Conservation (phyloP, 768 basidiomycete species). For the Serendipita sp. region DNA sequence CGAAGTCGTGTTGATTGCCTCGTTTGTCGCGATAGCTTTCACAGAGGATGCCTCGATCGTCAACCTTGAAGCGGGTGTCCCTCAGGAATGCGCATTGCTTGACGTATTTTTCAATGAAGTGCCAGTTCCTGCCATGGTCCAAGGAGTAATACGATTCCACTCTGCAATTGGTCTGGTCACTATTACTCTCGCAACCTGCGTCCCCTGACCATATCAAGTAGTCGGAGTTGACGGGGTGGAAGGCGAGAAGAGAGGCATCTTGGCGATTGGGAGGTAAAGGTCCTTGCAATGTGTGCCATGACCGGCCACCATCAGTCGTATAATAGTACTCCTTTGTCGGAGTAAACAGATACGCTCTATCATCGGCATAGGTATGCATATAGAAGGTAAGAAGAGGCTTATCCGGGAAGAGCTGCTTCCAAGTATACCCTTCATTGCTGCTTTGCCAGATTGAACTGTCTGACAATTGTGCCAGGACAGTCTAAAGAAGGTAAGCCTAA, state of each 20-base stretch:
- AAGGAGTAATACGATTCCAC: constrained; percentile 57
- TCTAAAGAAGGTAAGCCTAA: constrained; percentile 24
- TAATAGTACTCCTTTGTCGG: constrained; percentile 42
- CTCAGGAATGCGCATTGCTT: constrained; percentile 83
- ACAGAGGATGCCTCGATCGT: constrained; percentile 80
- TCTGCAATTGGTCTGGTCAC: constrained; percentile 38
- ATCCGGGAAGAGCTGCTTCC: constrained; percentile 47
- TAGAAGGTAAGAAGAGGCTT: constrained; percentile 67
- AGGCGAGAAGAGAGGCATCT: constrained; percentile 56
- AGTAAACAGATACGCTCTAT: constrained; percentile 86
- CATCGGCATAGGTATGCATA: constrained; percentile 61
- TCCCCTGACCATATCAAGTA: constrained; percentile 81
- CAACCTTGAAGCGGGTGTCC: constrained; percentile 60
- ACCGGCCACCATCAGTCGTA: constrained; percentile 66
- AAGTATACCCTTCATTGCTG: constrained; percentile 84
- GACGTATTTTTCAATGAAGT: constrained; percentile 66
- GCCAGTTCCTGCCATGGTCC: constrained; percentile 68
- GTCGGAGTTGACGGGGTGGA: constrained; percentile 68
- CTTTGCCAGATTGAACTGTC: constrained; percentile 86
- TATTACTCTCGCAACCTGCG: constrained; percentile 34
- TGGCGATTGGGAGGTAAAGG: constrained; percentile 70
- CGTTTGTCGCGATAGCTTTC: constrained; percentile 72
- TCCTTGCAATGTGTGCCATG: constrained; percentile 42
- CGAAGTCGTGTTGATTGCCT: constrained; percentile 52
- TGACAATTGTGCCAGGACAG: constrained; percentile 61